phyloP scores from a whole-genome alignment of 1,284 basidiomycete genomes.

The Microbotryum silenes-acaulis region DNA sequence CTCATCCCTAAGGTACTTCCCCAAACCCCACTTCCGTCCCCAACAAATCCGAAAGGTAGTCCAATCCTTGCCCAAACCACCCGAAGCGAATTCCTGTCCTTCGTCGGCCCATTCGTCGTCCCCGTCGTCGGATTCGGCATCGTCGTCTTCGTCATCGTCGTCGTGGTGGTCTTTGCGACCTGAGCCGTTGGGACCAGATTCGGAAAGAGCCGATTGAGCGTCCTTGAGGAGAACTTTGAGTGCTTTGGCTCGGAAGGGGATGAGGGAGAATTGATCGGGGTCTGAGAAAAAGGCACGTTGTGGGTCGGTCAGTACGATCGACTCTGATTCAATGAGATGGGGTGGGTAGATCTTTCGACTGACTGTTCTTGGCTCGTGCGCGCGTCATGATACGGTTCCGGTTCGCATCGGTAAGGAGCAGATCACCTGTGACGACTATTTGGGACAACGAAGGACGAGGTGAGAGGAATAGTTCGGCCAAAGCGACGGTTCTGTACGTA shows the following conservation, averaged over 20 bases:
- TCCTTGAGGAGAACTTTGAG: conserved; percentile 83
- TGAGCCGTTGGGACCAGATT: conserved; percentile 53
- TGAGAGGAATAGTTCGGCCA: conserved; percentile 66
- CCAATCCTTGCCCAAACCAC: conserved; percentile 24
- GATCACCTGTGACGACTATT: conserved; percentile 81
- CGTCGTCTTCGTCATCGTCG: conserved; percentile 49
- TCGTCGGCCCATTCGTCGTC: conserved; percentile 86
- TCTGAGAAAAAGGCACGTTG: conserved; percentile 45
- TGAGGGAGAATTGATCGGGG: conserved; percentile 73
- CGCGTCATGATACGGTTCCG: conserved; percentile 90
- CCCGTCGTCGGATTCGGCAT: conserved; percentile 58
- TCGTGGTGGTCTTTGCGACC: conserved; percentile 51
- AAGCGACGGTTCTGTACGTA: conserved; percentile 57
- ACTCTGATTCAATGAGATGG: too few species aligned
- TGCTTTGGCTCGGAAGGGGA: conserved; percentile 82
- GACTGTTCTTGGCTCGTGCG: conserved; percentile 75
- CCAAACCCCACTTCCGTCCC: conserved; percentile 55
- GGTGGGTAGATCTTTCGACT: conserved; percentile 14
- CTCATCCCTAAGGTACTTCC: conserved; percentile 49
- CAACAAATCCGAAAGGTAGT: conserved; percentile 31
- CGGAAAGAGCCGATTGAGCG: conserved; percentile 52
- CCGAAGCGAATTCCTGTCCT: conserved; percentile 47
- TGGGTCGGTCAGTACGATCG: not conserved
- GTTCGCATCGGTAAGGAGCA: conserved; percentile 70
- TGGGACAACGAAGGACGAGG: conserved; percentile 57